These are phyloP conservation scores for Dactylorhiza incarnata DNA, from an alignment of 106 monocot genomes.

Conservation along the genomic window DNA sequence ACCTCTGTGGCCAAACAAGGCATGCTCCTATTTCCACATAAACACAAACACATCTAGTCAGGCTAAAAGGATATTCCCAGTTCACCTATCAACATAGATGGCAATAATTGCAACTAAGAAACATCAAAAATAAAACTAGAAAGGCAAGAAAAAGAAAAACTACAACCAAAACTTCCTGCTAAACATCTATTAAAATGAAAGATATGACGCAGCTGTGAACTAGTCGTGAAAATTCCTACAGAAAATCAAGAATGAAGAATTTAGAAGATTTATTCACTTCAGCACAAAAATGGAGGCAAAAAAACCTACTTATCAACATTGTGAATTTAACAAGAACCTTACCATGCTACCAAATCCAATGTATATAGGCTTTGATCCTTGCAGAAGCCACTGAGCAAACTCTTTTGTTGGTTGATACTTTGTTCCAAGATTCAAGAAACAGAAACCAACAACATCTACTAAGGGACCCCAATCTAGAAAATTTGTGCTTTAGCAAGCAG, in stretches of 20 bases:
- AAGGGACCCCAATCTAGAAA: conserved; percentile 82
- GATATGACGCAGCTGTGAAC: not conserved
- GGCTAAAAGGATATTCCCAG: no score
- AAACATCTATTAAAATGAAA: not conserved
- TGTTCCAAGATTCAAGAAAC: conserved; percentile 78
- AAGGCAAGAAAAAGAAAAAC: not conserved
- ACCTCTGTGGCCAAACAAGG: not conserved
- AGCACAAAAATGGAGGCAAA: not conserved
- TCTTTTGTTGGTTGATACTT: conserved; percentile 59
- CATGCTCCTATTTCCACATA: no score
- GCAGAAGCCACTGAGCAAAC: conserved; percentile 65
- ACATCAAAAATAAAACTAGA: not conserved
- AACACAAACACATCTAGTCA: no score
- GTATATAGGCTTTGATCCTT: conserved; percentile 76
- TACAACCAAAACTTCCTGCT: not conserved
- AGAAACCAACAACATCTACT: conserved; percentile 95
- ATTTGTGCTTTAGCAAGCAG: not conserved
- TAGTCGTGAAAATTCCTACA: not conserved
- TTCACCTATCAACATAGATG: not conserved
- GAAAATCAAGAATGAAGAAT: not conserved
- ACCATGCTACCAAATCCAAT: conserved; percentile 99
- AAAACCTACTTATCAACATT: not conserved
- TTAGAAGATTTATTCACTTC: not conserved
- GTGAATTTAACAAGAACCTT: not conserved
- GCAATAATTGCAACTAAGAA: not conserved